These are phyloP conservation scores for Paulownia fortunei DNA, from an alignment of 257 asterid species.

Conservation along the genomic window DNA sequence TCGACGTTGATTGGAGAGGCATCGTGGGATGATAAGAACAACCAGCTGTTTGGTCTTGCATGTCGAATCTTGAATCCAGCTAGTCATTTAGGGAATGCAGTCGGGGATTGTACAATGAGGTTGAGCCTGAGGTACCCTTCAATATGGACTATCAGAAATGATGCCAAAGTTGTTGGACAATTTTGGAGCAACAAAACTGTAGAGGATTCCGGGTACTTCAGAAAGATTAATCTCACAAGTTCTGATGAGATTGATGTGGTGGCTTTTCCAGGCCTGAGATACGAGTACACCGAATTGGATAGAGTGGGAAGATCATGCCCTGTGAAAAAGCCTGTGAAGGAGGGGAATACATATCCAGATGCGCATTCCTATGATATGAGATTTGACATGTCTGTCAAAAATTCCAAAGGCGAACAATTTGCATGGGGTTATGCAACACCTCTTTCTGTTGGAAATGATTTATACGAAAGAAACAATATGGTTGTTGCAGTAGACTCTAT, in stretches of 20 bases:
- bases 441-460: slow-evolving; percentile 46
- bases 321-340: slow-evolving; percentile 23
- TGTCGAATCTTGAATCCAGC: slow-evolving; percentile 49
- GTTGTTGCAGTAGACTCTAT: not conserved
- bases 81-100: slow-evolving; percentile 25
- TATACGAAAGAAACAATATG: not conserved
- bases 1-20: slow-evolving; percentile 64
- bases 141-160: slow-evolving; percentile 44
- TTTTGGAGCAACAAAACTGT: slow-evolving; percentile 57
- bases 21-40: slow-evolving; percentile 56
- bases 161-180: slow-evolving; percentile 44
- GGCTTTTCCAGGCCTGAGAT: slow-evolving; percentile 39
- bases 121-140: slow-evolving; percentile 58
- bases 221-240: slow-evolving; percentile 35
- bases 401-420: slow-evolving; percentile 24
- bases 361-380: slow-evolving; percentile 57
- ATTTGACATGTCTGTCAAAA: slow-evolving; percentile 47
- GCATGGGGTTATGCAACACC: slow-evolving; percentile 61
- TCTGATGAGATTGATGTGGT: not conserved
- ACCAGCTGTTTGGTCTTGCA: slow-evolving; percentile 51
- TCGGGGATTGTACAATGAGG: slow-evolving; percentile 61
- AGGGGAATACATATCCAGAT: slow-evolving; percentile 46
- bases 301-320: slow-evolving; percentile 42
- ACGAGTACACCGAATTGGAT: slow-evolving; percentile 56
- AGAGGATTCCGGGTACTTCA: slow-evolving; percentile 48